Percentiles rank a stretch among this genome's conserved stretches.
Evolutionary conservation across 2,329 filamentous ascomycete genomes (phyloP).

Genomic region (Aspergillus sp.): DNA sequence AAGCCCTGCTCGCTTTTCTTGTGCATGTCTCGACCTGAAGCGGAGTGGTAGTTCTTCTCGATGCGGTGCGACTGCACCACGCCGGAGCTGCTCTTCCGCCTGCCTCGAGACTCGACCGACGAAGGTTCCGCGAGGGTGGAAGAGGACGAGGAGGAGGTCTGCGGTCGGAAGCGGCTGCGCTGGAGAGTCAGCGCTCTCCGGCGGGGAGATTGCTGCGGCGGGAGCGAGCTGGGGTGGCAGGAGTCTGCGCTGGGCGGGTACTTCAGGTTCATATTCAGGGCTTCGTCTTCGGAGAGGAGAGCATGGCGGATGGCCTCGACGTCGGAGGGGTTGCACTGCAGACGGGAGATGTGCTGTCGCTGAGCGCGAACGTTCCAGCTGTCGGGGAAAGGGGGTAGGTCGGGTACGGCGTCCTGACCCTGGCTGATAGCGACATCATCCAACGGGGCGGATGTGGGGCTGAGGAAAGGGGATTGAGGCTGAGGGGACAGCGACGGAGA

Average conservation of each 20-base stretch:
- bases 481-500: conserved; percentile 46
- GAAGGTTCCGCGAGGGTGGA: not conserved
- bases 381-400: conserved; percentile 10
- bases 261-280: conserved; percentile 2
- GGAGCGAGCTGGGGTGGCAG: conserved; percentile 40
- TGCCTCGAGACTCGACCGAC: conserved; percentile 6
- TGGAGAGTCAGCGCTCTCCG: conserved; percentile 29
- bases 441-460: conserved; percentile 29
- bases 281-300: conserved; percentile 29
- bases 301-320: conserved; percentile 40
- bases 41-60: conserved; percentile 32
- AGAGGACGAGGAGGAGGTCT: conserved; percentile 8
- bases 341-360: conserved; percentile 40
- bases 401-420: conserved; percentile 1
- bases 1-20: conserved; percentile 39
- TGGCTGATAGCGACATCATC: conserved; percentile 18
- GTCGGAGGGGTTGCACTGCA: conserved; percentile 39
- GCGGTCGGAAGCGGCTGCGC: conserved; percentile 30
- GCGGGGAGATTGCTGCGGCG: conserved; percentile 33
- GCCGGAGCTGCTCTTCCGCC: conserved; percentile 31
- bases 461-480: conserved; percentile 27
- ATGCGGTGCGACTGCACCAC: conserved; percentile 29
- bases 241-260: conserved; percentile 26
- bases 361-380: conserved; percentile 32
- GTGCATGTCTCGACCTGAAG: conserved; percentile 23